Evolutionary conservation across 2,329 filamentous ascomycete species (phyloP).

Genomic region (Aspergillus felis): DNA sequence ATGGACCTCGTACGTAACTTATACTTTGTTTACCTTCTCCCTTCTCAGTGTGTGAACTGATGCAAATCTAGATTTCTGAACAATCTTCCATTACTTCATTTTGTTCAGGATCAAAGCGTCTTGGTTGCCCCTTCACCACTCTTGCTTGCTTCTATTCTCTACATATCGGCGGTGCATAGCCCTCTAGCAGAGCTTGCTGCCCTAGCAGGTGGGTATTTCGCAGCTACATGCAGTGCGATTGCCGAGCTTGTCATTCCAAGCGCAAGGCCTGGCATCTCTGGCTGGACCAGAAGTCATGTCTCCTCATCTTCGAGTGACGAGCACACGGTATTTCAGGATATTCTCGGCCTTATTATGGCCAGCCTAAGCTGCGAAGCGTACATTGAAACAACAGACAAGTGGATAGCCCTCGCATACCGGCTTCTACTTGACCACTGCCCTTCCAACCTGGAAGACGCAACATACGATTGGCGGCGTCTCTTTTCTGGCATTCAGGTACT

Average conservation of each 20-base stretch:
- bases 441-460: conserved; percentile 5
- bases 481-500: conserved; percentile 26
- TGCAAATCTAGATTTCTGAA: conserved; percentile 19
- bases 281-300: neutral
- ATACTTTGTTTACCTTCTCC: neutral
- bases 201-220: conserved; percentile 20
- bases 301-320: conserved; percentile 1
- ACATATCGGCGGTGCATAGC: conserved; percentile 26
- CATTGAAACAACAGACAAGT: conserved; percentile 23
- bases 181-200: conserved; percentile 15
- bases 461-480: conserved; percentile 20
- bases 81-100: conserved; percentile 26
- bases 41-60: conserved; percentile 1
- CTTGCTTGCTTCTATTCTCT: conserved; percentile 25
- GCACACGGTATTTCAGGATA: conserved; percentile 21
- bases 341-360: conserved; percentile 28
- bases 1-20: conserved; percentile 23
- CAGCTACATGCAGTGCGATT: conserved; percentile 23
- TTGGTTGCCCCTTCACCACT: conserved; percentile 24
- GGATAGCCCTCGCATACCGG: conserved; percentile 28
- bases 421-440: conserved; percentile 26
- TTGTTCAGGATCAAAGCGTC: conserved; percentile 22
- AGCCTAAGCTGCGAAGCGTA: conserved; percentile 28
- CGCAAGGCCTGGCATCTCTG: neutral
- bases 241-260: conserved; percentile 19